These are phyloP conservation scores for Vigna reflexopilosa DNA, from an alignment of 306 rosid species.

Conservation along the genomic window DNA sequence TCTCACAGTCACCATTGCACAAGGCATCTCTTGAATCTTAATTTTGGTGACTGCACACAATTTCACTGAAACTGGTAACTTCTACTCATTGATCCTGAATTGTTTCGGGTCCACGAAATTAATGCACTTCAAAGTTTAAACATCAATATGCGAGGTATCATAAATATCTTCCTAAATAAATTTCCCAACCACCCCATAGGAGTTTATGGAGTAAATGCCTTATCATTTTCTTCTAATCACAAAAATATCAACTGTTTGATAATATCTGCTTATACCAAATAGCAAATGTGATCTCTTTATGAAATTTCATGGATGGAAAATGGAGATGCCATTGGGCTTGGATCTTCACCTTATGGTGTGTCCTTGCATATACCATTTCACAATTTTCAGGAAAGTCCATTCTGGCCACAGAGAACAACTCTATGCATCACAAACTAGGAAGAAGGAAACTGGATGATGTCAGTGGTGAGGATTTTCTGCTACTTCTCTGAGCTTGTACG, in stretches of 20 bases:
- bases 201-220: not conserved
- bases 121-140: constrained; percentile 13
- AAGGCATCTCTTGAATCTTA: not conserved
- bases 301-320: constrained; percentile 23
- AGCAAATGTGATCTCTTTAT: not conserved
- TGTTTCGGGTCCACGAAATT: not conserved
- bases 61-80: not conserved
- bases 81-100: not conserved
- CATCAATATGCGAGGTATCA: not conserved
- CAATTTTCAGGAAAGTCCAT: constrained; percentile 10
- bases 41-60: not conserved
- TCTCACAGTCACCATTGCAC: not conserved
- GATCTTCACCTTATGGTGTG: constrained; percentile 33
- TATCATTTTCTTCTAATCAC: not conserved
- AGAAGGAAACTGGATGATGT: constrained; percentile 44
- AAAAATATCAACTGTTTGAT: constrained; percentile 2
- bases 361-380: constrained; percentile 3
- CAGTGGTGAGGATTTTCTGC: constrained; percentile 17
- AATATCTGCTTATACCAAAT: constrained; percentile 12
- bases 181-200: constrained; percentile 10
- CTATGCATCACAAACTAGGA: constrained; percentile 20
- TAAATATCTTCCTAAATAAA: not conserved
- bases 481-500: not conserved
- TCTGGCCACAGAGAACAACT: constrained; percentile 31
- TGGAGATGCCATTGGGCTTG: constrained; percentile 30